Conservation (phyloP, 148 eudicot genomes). For the Cornus kousa region DNA sequence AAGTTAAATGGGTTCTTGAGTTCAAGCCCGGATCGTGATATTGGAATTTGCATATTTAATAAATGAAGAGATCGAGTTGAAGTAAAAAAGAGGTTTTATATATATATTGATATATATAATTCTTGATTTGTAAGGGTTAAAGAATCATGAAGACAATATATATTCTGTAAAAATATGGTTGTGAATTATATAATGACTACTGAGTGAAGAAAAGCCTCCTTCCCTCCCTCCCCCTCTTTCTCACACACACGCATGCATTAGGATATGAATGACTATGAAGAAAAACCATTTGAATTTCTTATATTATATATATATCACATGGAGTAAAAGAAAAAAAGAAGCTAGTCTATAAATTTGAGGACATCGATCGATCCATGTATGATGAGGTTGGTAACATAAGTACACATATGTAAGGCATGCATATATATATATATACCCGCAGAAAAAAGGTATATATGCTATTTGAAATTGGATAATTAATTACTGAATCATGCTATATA, state of each 20-base stretch:
- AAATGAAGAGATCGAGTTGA: constrained; percentile 29
- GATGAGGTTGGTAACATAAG: too few species aligned
- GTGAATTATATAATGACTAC: constrained; percentile 8
- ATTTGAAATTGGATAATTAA: too few species aligned
- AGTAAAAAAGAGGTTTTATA: neutral
- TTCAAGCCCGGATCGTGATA: constrained; percentile 44
- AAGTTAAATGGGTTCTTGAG: constrained; percentile 43
- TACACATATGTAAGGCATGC: too few species aligned
- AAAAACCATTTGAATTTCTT: too few species aligned
- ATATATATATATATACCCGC: too few species aligned
- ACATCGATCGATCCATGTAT: too few species aligned
- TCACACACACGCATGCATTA: neutral
- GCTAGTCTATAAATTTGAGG: too few species aligned
- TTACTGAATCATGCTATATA: too few species aligned
- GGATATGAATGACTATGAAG: too few species aligned
- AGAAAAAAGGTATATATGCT: too few species aligned
- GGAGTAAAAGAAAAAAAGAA: too few species aligned
- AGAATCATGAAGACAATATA: neutral
- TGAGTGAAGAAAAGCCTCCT: neutral
- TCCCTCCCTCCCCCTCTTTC: neutral
- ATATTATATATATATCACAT: too few species aligned
- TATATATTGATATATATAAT: neutral
- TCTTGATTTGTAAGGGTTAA: neutral
- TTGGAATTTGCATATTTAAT: constrained; percentile 69
- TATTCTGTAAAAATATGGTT: constrained; percentile 7